Evolutionary conservation across 441 rosid genomes (phyloP), one percentile per base, ranked within the genome.

Genomic region (California macrophylla): DNA sequence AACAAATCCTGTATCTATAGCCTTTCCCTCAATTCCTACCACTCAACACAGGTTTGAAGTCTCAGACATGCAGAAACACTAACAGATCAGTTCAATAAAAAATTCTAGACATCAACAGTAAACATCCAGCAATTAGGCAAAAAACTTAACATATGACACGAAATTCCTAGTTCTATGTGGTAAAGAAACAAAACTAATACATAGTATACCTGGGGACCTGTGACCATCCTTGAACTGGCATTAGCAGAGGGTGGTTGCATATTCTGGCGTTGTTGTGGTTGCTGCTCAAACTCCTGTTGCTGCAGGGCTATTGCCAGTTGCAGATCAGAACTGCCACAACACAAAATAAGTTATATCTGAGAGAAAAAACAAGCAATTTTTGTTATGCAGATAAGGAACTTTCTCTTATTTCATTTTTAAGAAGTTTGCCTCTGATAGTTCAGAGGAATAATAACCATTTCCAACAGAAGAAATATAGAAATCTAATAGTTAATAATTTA

Each of bases 241-340:
- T 73, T 72, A 56, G 65, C 16, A 1, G 92, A 63, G 74, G 88
- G 80, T 75, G 21, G 94, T 71, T 83, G 90, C 66, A 68, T 8
- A 72, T 81, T 79, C 28, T 80, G 81, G 70, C 85, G 87, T 38
- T 81, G 93, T 8, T 81, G 93, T 8, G 86, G 87, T 71, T 80
- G 92, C 70, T 85, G 96, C 62, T 90, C 97, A 79, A 87, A 92
- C 75, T 92, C 97, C 76, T 92, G 92, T 71, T 95, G 98, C 75
- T 95, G 97, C 78, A 95, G 79, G 67, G 96, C 99, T 78, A 95
- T 95, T 69, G 98, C 99, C 62, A 89, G 80, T 82, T 92, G 94
- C 69, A 92, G 87, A 86, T 95, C 99, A 73, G 97, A 78, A 75
- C 99, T 94, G 87, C 82, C 74, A 78, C 42, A 66, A 68, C 36